Percentiles rank a stretch among this genome's conserved stretches.
Evolutionary conservation across 1,139 yeast genomes (phyloP).

Genomic region (Magnusiomyces ingens): DNA sequence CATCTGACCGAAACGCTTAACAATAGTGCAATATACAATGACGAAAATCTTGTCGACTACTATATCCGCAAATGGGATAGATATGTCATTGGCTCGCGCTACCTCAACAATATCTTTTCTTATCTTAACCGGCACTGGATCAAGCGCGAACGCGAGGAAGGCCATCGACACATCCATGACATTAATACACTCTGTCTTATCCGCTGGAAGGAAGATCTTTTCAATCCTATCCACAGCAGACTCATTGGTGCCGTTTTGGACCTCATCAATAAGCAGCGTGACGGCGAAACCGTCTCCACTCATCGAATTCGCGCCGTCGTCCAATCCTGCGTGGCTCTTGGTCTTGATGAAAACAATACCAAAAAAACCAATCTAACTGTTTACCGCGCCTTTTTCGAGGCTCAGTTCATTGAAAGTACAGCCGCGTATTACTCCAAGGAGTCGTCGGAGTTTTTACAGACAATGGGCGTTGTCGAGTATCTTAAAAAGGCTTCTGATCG

Average conservation of each 20-base stretch:
- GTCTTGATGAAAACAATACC: constrained; percentile 50
- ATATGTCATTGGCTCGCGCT: constrained; percentile 85
- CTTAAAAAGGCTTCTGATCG: constrained; percentile 80
- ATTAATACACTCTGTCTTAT: constrained; percentile 81
- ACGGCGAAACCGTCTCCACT: constrained; percentile 69
- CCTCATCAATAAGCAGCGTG: constrained; percentile 70
- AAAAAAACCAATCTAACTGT: constrained; percentile 79
- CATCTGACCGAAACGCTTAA: constrained; percentile 48
- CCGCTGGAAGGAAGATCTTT: constrained; percentile 83
- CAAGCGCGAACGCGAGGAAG: constrained; percentile 90
- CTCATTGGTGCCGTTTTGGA: constrained; percentile 68
- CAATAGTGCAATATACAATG: constrained; percentile 23
- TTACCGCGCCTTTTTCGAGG: constrained; percentile 74
- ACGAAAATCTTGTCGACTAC: constrained; percentile 71
- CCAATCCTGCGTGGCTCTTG: constrained; percentile 61
- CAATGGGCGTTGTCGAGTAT: constrained; percentile 83
- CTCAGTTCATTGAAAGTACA: constrained; percentile 66
- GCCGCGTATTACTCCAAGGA: constrained; percentile 66
- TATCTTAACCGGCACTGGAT: constrained; percentile 98
- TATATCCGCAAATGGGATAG: constrained; percentile 85
- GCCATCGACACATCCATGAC: constrained; percentile 85
- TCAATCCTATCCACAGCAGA: constrained; percentile 52
- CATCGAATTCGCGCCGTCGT: constrained; percentile 66
- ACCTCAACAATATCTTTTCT: constrained; percentile 87
- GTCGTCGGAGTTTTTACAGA: constrained; percentile 56